Evolutionary conservation across 352 stramenopile species (phyloP).

Genomic region (Blastocystis sp.): DNA sequence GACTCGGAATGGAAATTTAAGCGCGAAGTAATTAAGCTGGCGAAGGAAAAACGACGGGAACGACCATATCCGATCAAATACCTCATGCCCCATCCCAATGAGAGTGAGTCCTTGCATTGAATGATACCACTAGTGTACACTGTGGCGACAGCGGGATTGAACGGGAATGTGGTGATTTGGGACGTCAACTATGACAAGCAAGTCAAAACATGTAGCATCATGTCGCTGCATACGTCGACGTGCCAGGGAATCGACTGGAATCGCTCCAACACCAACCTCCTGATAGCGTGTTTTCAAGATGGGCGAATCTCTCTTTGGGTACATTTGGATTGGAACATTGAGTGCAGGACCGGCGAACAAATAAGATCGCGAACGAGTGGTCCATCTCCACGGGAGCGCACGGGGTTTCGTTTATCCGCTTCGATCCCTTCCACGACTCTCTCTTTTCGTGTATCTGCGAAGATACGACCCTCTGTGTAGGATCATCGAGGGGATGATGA

Average conservation of each 20-base stretch:
- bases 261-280: background rate
- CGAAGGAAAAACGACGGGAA: slow-evolving; percentile 4
- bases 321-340: background rate
- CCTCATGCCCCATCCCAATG: slow-evolving; percentile 22
- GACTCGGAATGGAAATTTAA: slow-evolving; percentile 34
- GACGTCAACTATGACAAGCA: slow-evolving; percentile 37
- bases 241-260: slow-evolving; percentile 48
- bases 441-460: slow-evolving; percentile 19
- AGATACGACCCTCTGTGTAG: background rate
- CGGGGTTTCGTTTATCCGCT: slow-evolving; percentile 7
- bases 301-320: background rate
- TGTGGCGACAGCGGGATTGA: background rate
- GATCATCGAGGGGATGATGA: background rate
- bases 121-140: slow-evolving; percentile 34
- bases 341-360: background rate
- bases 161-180: slow-evolving; percentile 23
- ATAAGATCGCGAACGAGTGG: background rate
- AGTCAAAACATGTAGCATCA: background rate
- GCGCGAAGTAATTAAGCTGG: background rate
- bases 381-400: background rate
- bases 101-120: background rate
- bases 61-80: slow-evolving; percentile 14
- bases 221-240: background rate
- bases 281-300: slow-evolving; percentile 40
- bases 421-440: slow-evolving; percentile 32